Conservation (phyloP, 345 rosid species). For the Gossypium longicalyx region DNA sequence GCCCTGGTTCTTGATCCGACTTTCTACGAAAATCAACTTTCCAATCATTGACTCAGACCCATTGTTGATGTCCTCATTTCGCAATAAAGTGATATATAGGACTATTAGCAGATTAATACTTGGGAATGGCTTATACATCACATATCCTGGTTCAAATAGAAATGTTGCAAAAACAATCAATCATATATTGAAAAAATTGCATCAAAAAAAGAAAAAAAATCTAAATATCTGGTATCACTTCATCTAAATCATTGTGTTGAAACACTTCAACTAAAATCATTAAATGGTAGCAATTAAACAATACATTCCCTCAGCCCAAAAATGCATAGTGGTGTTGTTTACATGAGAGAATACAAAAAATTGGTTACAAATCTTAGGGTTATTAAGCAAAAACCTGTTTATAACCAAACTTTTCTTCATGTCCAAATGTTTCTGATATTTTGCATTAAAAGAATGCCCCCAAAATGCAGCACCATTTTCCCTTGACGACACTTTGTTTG, state of each 20-base stretch:
- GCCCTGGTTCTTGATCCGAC: neutral
- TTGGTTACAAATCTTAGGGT: neutral
- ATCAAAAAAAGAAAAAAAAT: neutral
- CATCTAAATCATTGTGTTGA: constrained; percentile 1
- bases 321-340: neutral
- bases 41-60: neutral
- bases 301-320: neutral
- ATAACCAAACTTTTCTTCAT: neutral
- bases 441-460: neutral
- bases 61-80: neutral
- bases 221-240: neutral
- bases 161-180: no score
- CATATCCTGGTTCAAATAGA: neutral
- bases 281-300: neutral
- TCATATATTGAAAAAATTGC: no score
- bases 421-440: neutral
- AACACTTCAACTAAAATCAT: neutral
- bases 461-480: neutral
- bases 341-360: neutral
- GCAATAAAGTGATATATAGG: no score
- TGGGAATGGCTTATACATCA: neutral
- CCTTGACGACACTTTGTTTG: neutral
- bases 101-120: neutral
- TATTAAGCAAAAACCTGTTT: neutral
- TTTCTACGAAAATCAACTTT: neutral